Percentiles rank a stretch among this genome's conserved stretches.
phyloP scores from a whole-genome alignment of 176 grass and related monocot genomes.

The Oryza glumipatula region DNA sequence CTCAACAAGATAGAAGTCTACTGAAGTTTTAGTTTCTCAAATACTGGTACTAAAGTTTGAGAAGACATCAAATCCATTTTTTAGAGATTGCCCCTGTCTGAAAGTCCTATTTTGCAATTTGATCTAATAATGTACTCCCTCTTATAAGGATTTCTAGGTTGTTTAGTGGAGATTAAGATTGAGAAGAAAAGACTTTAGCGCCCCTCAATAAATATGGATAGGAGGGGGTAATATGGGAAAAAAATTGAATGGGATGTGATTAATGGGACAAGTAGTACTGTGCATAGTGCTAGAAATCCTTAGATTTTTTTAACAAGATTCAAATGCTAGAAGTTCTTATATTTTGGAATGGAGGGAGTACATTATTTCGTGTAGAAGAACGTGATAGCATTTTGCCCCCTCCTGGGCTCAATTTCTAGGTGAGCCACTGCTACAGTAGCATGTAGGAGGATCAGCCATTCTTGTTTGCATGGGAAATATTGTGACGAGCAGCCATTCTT shows the following conservation, averaged over 20 bases:
- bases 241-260: too few species aligned
- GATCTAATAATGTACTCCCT: background rate
- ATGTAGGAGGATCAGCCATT: background rate
- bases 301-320: too few species aligned
- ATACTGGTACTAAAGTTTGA: background rate
- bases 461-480: constrained; percentile 14
- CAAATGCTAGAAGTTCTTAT: too few species aligned
- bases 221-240: too few species aligned
- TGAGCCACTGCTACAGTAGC: background rate
- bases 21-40: background rate
- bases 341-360: too few species aligned
- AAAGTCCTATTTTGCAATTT: constrained; percentile 15
- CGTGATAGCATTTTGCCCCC: background rate
- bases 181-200: too few species aligned
- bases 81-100: background rate
- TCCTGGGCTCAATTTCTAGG: background rate
- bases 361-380: background rate
- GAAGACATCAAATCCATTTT: background rate
- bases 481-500: background rate
- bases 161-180: too few species aligned
- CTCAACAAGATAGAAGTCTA: background rate
- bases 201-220: too few species aligned
- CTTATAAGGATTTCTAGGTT: too few species aligned
- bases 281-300: too few species aligned
- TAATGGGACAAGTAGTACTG: too few species aligned